These are phyloP conservation scores for Alternaria triticina DNA, from an alignment of 2,329 filamentous ascomycete genomes.

Conservation along the genomic window DNA sequence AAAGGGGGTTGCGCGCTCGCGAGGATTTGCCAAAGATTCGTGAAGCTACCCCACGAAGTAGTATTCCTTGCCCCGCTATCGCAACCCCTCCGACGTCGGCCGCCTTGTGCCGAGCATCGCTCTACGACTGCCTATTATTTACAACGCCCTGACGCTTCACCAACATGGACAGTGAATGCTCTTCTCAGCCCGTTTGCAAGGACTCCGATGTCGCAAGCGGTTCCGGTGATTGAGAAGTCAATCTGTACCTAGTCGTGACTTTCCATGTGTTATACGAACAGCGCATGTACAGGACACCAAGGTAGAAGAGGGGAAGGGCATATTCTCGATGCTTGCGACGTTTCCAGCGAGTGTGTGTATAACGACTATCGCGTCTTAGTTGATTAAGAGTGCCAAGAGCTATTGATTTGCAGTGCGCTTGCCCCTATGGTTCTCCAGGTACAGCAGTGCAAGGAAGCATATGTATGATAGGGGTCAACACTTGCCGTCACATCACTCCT, in stretches of 20 bases:
- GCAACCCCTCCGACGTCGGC: constrained; percentile 11
- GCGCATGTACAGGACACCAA: neutral
- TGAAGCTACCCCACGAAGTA: constrained; percentile 12
- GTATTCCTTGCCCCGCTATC: constrained; percentile 5
- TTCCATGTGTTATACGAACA: neutral
- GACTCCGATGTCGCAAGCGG: neutral
- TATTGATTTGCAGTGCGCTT: neutral
- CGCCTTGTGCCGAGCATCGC: constrained; percentile 1
- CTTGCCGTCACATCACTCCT: neutral
- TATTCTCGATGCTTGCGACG: neutral
- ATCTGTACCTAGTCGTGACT: neutral
- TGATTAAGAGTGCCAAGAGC: neutral
- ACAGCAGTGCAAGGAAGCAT: neutral
- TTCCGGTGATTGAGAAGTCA: neutral
- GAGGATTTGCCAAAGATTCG: constrained; percentile 4
- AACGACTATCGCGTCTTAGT: neutral
- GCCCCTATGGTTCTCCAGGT: neutral
- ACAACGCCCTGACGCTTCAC: neutral
- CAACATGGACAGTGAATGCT: neutral
- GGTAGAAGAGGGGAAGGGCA: neutral
- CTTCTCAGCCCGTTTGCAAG: neutral
- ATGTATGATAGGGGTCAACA: neutral
- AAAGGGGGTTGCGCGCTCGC: neutral
- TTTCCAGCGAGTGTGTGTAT: neutral
- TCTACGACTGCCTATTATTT: neutral